Evolutionary conservation across 768 basidiomycete genomes (phyloP).

Genomic region (Mycena latifolia): DNA sequence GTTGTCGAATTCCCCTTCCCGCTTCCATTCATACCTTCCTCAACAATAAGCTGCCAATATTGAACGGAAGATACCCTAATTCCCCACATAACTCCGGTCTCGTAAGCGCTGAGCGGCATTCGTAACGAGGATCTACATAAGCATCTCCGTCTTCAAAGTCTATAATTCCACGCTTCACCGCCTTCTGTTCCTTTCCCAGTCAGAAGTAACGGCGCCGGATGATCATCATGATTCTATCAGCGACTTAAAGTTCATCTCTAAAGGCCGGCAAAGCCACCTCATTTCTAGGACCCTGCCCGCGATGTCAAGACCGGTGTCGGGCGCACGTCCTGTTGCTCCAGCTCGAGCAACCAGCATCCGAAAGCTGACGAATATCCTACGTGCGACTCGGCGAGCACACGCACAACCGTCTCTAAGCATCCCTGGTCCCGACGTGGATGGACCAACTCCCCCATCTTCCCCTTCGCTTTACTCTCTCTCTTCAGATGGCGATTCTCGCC

Average conservation of each 20-base stretch:
- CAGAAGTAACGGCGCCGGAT: too few species aligned
- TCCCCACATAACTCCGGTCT: conserved; percentile 7
- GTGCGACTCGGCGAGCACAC: conserved; percentile 20
- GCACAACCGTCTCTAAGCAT: conserved; percentile 17
- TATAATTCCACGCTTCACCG: conserved; percentile 24
- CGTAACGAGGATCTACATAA: conserved; percentile 19
- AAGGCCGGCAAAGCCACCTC: conserved; percentile 17
- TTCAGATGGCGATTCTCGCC: conserved; percentile 21
- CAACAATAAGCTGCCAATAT: background rate
- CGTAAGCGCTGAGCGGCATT: conserved; percentile 24
- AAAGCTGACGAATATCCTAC: conserved; percentile 28
- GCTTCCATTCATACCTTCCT: background rate
- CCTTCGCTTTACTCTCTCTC: conserved; percentile 35
- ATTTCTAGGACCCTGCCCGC: background rate
- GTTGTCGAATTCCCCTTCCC: background rate
- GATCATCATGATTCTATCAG: conserved; percentile 32
- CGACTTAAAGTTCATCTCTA: conserved; percentile 20
- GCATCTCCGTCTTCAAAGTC: conserved; percentile 25
- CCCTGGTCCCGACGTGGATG: background rate
- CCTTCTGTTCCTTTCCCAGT: conserved; percentile 25
- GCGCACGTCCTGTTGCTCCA: conserved; percentile 11
- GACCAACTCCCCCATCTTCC: conserved; percentile 22
- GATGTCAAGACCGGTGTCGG: conserved; percentile 11
- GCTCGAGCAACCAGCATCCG: conserved; percentile 25
- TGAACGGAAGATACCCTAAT: background rate